phyloP scores from a whole-genome alignment of 2,329 filamentous ascomycete genomes.

The Bipolaris cookei region DNA sequence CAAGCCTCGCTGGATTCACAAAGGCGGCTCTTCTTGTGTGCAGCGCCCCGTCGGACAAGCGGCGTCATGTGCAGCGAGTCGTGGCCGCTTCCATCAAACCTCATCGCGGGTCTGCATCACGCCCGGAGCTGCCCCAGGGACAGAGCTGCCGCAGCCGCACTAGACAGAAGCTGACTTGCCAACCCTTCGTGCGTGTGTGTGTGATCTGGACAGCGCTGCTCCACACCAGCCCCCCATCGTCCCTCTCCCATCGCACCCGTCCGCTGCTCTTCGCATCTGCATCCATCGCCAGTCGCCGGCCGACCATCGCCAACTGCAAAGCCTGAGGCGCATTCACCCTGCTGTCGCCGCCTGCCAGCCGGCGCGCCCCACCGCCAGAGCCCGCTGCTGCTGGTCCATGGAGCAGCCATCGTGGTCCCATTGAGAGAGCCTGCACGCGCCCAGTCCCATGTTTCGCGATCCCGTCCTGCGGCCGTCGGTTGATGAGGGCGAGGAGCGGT shows the following conservation, averaged over 20 bases:
- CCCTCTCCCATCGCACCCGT: slow-evolving; percentile 14
- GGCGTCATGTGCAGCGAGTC: slow-evolving; percentile 7
- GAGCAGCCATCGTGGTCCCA: slow-evolving; percentile 10
- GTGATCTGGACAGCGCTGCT: slow-evolving; percentile 26
- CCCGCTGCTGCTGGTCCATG: slow-evolving; percentile 22
- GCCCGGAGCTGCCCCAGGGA: slow-evolving; percentile 23
- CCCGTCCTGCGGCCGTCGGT: slow-evolving; percentile 39
- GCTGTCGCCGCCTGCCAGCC: slow-evolving; percentile 12
- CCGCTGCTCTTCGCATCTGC: slow-evolving; percentile 15
- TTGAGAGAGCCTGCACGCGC: slow-evolving; percentile 12
- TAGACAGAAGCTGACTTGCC: slow-evolving; percentile 36
- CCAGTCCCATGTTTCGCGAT: slow-evolving; percentile 37
- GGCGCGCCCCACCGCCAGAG: slow-evolving; percentile 12
- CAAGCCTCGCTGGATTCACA: slow-evolving; percentile 12
- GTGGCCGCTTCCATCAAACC: slow-evolving; percentile 22
- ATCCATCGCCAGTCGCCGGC: slow-evolving; percentile 17
- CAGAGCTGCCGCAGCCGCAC: slow-evolving; percentile 34
- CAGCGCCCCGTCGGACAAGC: slow-evolving; percentile 3
- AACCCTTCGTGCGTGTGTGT: slow-evolving; percentile 22
- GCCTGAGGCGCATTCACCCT: slow-evolving; percentile 24
- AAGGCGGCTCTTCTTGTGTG: slow-evolving; percentile 5
- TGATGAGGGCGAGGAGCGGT: slow-evolving; percentile 38
- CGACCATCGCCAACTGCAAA: slow-evolving; percentile 24
- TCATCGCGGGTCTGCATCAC: slow-evolving; percentile 30
- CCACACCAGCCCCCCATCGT: slow-evolving; percentile 22